phyloP scores from a whole-genome alignment of 1,139 yeast genomes.

The Yamadazyma triangularis region DNA sequence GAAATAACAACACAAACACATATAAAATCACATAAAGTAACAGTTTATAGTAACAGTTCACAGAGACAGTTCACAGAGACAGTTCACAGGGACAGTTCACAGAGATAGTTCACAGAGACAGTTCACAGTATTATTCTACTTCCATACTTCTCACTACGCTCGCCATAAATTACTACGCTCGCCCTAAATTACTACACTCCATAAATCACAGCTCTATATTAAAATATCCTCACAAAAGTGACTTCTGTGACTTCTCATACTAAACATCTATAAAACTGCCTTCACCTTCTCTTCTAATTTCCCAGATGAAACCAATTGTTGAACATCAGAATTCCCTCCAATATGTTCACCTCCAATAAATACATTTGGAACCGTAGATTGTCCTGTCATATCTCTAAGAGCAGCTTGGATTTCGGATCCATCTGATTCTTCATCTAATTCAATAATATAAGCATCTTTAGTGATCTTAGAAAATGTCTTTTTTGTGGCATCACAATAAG shows the following conservation, averaged over 20 bases:
- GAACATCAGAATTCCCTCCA: slow-evolving; percentile 91
- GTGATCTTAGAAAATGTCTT: slow-evolving; percentile 49
- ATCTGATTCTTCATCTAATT: slow-evolving; percentile 50
- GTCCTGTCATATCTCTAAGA: slow-evolving; percentile 73
- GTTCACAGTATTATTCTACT: too few relatives aligned
- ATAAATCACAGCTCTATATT: neutral
- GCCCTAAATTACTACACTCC: too few relatives aligned
- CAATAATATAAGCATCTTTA: slow-evolving; percentile 56
- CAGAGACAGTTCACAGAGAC: too few relatives aligned
- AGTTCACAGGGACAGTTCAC: too few relatives aligned
- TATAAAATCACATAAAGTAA: neutral
- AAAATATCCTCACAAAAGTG: neutral
- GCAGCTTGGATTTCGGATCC: slow-evolving; percentile 69
- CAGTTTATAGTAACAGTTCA: neutral
- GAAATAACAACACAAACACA: neutral
- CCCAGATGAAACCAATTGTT: slow-evolving; percentile 44
- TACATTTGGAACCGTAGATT: slow-evolving; percentile 89
- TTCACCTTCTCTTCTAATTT: slow-evolving; percentile 33
- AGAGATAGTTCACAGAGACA: too few relatives aligned
- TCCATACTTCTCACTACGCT: too few relatives aligned
- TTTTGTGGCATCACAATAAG: slow-evolving; percentile 68
- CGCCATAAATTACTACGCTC: too few relatives aligned
- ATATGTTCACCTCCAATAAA: slow-evolving; percentile 87
- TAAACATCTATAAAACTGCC: slow-evolving; percentile 28
- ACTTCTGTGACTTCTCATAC: too few relatives aligned